These are phyloP conservation scores for Terana coerulea DNA, from an alignment of 768 basidiomycete genomes.

Conservation along the genomic window DNA sequence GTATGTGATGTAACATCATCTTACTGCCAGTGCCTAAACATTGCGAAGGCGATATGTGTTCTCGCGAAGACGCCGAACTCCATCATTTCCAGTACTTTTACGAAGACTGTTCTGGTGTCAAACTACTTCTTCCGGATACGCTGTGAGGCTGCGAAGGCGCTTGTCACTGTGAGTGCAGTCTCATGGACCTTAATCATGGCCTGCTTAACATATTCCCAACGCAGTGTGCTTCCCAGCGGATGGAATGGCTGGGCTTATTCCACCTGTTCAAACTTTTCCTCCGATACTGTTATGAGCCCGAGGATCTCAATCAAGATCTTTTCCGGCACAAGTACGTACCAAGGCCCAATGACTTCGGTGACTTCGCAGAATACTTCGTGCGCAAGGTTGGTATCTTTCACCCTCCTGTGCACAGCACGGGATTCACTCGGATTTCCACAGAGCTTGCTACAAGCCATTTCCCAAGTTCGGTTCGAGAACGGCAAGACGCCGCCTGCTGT, in stretches of 20 bases:
- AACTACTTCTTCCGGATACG: slow-evolving; percentile 97
- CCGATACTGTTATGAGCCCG: slow-evolving; percentile 85
- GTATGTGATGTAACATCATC: slow-evolving; percentile 40
- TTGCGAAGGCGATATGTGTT: slow-evolving; percentile 78
- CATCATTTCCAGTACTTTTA: slow-evolving; percentile 86
- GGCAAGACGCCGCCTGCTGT: slow-evolving; percentile 85
- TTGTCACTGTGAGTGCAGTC: slow-evolving; percentile 62
- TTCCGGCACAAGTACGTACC: slow-evolving; percentile 91
- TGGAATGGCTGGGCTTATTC: slow-evolving; percentile 90
- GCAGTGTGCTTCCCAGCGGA: slow-evolving; percentile 78
- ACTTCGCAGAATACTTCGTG: slow-evolving; percentile 90
- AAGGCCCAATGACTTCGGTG: slow-evolving; percentile 90
- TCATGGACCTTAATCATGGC: background rate
- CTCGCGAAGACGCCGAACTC: slow-evolving; percentile 76
- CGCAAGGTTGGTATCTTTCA: slow-evolving; percentile 63
- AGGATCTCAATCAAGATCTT: slow-evolving; percentile 75
- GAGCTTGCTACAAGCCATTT: slow-evolving; percentile 79
- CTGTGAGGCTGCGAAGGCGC: slow-evolving; percentile 86
- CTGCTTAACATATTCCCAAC: slow-evolving; percentile 11
- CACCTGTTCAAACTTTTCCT: slow-evolving; percentile 95
- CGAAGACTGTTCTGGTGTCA: slow-evolving; percentile 89
- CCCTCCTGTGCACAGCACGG: slow-evolving; percentile 29
- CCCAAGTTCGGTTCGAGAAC: slow-evolving; percentile 81
- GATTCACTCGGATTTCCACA: slow-evolving; percentile 24
- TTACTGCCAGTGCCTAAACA: background rate